Evolutionary conservation across 148 eudicot genomes (phyloP).

Genomic region (Vaccinium myrtillus): DNA sequence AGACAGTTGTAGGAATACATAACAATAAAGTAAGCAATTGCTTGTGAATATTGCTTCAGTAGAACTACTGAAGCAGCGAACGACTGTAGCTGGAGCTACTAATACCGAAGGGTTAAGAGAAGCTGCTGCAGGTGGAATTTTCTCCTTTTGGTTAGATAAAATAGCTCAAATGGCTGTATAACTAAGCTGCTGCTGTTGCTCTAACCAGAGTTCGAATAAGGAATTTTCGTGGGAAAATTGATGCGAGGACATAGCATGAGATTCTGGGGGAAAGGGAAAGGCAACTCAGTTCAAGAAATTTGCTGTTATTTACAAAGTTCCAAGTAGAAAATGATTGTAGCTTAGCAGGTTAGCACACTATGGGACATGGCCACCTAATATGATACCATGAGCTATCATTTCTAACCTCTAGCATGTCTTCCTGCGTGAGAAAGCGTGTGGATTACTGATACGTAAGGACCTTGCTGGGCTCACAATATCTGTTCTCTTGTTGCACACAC

Average conservation of each 20-base stretch:
- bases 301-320: background rate
- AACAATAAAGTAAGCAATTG: too few relatives aligned
- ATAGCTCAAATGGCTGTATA: background rate
- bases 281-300: background rate
- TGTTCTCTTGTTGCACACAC: too few relatives aligned
- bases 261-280: background rate
- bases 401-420: background rate
- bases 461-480: background rate
- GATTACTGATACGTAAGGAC: background rate
- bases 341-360: background rate
- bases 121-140: background rate
- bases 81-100: too few relatives aligned
- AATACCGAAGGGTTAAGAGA: background rate
- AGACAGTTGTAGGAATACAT: too few relatives aligned
- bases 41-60: too few relatives aligned
- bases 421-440: background rate
- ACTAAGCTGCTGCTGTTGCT: background rate
- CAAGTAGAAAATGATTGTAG: background rate
- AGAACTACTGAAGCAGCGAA: too few relatives aligned
- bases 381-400: background rate
- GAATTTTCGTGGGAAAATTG: background rate
- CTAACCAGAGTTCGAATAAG: background rate
- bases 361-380: background rate
- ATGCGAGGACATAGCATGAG: background rate
- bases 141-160: background rate